Base-by-base conservation (phyloP, 768 basidiomycete genomes). In the Bullera alba region DNA sequence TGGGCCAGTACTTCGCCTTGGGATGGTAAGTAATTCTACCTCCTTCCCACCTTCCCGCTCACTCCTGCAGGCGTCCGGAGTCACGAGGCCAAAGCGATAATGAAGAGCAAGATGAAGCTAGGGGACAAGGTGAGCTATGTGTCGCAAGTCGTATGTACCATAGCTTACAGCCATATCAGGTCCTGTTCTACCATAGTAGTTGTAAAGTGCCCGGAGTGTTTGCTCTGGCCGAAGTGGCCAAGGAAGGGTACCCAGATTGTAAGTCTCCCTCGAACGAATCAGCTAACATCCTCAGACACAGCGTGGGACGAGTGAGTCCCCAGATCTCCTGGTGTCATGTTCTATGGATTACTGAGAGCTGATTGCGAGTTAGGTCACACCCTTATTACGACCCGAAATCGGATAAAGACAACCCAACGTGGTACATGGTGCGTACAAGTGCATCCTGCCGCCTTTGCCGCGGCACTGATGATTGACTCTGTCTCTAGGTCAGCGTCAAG, bases 221-320 rank as follows among this genome's bases (percentile, higher is more conserved):
- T 43, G 70, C 65, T 7, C 28, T 63, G 7, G 70, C 70, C 3
- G 58, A 87, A 81, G 83, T 93, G 6, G 78, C 78, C 26, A 87
- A 81, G 69, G 85, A 86, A 67, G 87, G 88, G 5, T 92, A 93
- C 72, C 87, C 90, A 17, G 91, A 96, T 67, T 79, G 88, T 90
- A 72, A 75, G 87, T 72, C 19, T 14, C 34, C 27, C 41, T 8
- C 34, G 26, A 15, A 17, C n/a, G n/a, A 5, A 5, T 4, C 4
- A 44, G 23, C 42, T 46, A 36, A 43, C 32, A 14, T 29, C 27
- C 48, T 41, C 51, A 93, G 90, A 86, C 60, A 89, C 90, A 3
- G 88, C 90, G 28, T 93, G 87, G 87, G 87, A 92, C 65, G 65
- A 79, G 87, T 87, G 64, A 58, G 83, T 74, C 39, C 22, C 10